Evolutionary conservation across 352 stramenopile genomes (phyloP).

Genomic region (Pseudoperonospora humuli): DNA sequence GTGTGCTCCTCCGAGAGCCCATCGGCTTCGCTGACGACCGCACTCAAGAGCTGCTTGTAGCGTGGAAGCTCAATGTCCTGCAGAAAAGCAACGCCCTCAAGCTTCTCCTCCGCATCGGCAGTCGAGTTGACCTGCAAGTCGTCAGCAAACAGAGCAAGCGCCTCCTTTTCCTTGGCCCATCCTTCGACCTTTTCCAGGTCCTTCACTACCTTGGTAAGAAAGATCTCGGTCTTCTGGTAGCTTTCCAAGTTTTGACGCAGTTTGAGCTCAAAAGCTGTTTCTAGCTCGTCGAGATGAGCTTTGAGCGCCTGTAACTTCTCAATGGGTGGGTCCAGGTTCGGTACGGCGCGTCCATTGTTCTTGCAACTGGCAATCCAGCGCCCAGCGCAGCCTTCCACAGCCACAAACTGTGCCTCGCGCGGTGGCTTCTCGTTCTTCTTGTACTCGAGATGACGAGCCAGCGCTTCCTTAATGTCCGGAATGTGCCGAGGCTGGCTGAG

Average conservation of each 20-base stretch:
- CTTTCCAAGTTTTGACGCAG: slow-evolving; percentile 66
- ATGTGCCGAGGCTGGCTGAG: slow-evolving; percentile 58
- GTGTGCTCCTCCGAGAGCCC: slow-evolving; percentile 62
- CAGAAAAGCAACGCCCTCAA: slow-evolving; percentile 79
- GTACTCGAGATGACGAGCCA: slow-evolving; percentile 67
- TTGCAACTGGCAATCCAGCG: slow-evolving; percentile 83
- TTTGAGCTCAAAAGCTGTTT: slow-evolving; percentile 68
- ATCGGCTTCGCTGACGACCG: slow-evolving; percentile 57
- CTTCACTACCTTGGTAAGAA: slow-evolving; percentile 79
- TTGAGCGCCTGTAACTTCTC: slow-evolving; percentile 79
- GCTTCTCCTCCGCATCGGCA: slow-evolving; percentile 65
- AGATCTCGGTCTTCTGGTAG: slow-evolving; percentile 79
- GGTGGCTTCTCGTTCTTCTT: slow-evolving; percentile 84
- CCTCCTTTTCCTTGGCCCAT: slow-evolving; percentile 79
- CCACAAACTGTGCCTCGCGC: slow-evolving; percentile 74
- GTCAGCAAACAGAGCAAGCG: slow-evolving; percentile 58
- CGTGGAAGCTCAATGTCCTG: slow-evolving; percentile 75
- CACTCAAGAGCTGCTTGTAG: slow-evolving; percentile 71
- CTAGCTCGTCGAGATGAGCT: slow-evolving; percentile 49
- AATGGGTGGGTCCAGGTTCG: slow-evolving; percentile 59
- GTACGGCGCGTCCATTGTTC: slow-evolving; percentile 76
- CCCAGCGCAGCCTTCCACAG: slow-evolving; percentile 67
- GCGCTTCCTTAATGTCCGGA: slow-evolving; percentile 56
- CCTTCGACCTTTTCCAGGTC: slow-evolving; percentile 77
- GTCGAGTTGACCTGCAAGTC: slow-evolving; percentile 46